Evolutionary conservation across 352 stramenopile genomes (phyloP), one percentile per base, ranked within the genome.

Genomic region (Globisporangium carolinianum): DNA sequence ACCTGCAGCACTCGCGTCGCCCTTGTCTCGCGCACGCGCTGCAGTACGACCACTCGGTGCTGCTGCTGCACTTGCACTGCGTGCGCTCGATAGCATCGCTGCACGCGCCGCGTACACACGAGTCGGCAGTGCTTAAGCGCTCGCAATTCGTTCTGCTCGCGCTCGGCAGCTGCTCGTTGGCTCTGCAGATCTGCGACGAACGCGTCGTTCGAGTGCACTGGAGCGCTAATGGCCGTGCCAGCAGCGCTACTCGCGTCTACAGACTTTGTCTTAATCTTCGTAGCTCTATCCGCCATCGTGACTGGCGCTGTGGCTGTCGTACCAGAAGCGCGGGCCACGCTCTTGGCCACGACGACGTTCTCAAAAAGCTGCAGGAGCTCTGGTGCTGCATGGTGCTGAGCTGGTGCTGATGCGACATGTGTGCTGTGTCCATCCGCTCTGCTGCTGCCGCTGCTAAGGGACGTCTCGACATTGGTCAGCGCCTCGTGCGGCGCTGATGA

Each of bases 311-410:
- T 17, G 2, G 32, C 12, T 38, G 4, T 38, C 8, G 47, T 3
- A 18, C 42, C 49, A 32, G n/a, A 9, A 43, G 39, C 39, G 24
- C 24, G 36, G 2, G 18, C 58, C 12, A 53, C 53, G 5, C 51
- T 37, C 36, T 63, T 63, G 14, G 68, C 65, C 5, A 63, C 42
- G 17, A 76, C 61, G 6, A 76, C 71, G 51, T 76, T 73, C 42
- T 76, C 68, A 42, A 76, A 76, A 4, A 76, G 60, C 36, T 66
- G 41, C 10, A 79, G 42, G 7, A 66, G 37, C 17, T 58, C 55
- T 37, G 37, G 45, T 54, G 17, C 43, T 46, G 12, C 24, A 32
- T 32, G 24, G 1, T 32, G 24, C 24, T 32, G 24, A 32, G 24
- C 24, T 32, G 24, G 24, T 32, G 24, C 24, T 32, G 24, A 32